These are phyloP conservation scores for Sedum album DNA, from an alignment of 164 flowering plant species.

Conservation along the genomic window DNA sequence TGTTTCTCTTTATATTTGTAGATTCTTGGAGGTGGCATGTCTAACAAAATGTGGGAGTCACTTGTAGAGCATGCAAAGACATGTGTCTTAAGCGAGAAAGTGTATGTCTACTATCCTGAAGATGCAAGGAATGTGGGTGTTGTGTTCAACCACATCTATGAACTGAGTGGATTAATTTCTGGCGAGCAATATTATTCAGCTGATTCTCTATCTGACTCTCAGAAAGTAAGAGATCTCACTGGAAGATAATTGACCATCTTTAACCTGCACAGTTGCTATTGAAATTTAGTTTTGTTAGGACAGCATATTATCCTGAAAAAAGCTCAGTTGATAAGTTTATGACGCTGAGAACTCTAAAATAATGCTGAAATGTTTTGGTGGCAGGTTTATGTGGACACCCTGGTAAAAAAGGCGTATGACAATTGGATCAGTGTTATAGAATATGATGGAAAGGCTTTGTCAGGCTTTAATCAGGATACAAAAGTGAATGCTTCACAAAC, in stretches of 20 bases:
- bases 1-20: slow-evolving; percentile 18
- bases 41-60: slow-evolving; percentile 98
- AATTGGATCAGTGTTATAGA: slow-evolving; percentile 92
- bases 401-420: slow-evolving; percentile 93
- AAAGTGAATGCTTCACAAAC: slow-evolving; percentile 22
- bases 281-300: background rate
- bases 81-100: slow-evolving; percentile 77
- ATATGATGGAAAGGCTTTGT: slow-evolving; percentile 77
- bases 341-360: background rate
- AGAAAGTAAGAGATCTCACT: slow-evolving; percentile 53
- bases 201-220: slow-evolving; percentile 68
- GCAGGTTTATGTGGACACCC: slow-evolving; percentile 77
- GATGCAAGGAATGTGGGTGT: slow-evolving; percentile 70
- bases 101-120: slow-evolving; percentile 67
- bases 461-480: slow-evolving; percentile 38
- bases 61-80: slow-evolving; percentile 93
- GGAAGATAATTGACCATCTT: background rate
- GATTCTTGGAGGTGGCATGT: slow-evolving; percentile 99
- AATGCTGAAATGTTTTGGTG: slow-evolving; percentile 2
- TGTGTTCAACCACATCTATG: slow-evolving; percentile 81
- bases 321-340: background rate
- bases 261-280: background rate
- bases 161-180: too few species aligned
- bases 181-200: slow-evolving; percentile 69
- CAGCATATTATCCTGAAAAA: too few species aligned